phyloP scores from a whole-genome alignment of 2,329 filamentous ascomycete genomes.

The Didymella lethalis region DNA sequence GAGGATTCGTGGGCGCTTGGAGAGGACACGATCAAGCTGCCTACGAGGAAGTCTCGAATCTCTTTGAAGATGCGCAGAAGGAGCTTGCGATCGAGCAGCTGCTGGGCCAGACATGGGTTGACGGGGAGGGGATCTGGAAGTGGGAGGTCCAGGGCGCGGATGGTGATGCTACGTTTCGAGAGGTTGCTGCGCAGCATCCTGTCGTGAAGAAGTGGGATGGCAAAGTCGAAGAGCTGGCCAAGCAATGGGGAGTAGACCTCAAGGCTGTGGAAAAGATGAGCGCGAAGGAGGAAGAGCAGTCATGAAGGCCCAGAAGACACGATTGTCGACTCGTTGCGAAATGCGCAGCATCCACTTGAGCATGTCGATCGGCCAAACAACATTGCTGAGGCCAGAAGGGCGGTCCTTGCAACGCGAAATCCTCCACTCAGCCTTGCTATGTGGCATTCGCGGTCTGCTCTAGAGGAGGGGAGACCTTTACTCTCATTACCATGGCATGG shows the following conservation, averaged over 20 bases:
- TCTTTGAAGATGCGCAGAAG: slow-evolving; percentile 57
- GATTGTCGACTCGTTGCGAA: too few relatives aligned
- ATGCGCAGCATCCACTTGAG: too few relatives aligned
- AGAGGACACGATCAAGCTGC: slow-evolving; percentile 36
- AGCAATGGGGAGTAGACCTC: slow-evolving; percentile 52
- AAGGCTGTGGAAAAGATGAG: slow-evolving; percentile 50
- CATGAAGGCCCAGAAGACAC: background rate
- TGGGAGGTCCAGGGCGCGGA: slow-evolving; percentile 61
- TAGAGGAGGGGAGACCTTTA: too few relatives aligned
- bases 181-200: slow-evolving; percentile 71
- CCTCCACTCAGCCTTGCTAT: too few relatives aligned
- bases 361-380: too few relatives aligned
- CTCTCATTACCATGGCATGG: too few relatives aligned
- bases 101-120: slow-evolving; percentile 72
- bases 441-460: too few relatives aligned
- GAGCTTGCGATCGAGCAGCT: slow-evolving; percentile 70
- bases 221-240: slow-evolving; percentile 54
- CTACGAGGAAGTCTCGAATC: slow-evolving; percentile 34
- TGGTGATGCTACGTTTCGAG: slow-evolving; percentile 47
- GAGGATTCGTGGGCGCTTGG: slow-evolving; percentile 69
- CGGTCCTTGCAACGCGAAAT: too few relatives aligned
- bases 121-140: slow-evolving; percentile 74
- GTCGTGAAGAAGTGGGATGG: slow-evolving; percentile 68
- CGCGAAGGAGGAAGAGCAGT: slow-evolving; percentile 45
- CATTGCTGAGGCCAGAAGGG: too few relatives aligned